A percentile compares a stretch with the other conserved stretches of the same genome.
phyloP scores from a whole-genome alignment of 208 protist genomes.

The Trypanosoma lewisi region DNA sequence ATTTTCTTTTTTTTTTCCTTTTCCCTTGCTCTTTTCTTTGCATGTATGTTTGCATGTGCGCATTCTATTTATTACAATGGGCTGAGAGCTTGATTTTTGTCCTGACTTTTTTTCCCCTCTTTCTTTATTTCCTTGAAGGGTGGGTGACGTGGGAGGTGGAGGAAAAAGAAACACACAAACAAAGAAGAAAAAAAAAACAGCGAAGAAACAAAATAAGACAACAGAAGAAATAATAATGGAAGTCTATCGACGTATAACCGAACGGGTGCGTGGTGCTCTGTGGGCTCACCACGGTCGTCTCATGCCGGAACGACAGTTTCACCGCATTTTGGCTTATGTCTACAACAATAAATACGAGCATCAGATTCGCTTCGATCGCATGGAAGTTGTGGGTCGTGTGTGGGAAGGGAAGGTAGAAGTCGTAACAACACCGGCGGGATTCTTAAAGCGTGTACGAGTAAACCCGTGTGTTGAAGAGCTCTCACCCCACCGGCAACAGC shows the following conservation, averaged over 20 bases:
- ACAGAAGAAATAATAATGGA: slow-evolving; percentile 71
- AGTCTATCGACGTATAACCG: slow-evolving; percentile 86
- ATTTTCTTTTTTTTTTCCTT: not conserved
- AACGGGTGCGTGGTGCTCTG: slow-evolving; percentile 85
- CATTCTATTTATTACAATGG: too few species aligned
- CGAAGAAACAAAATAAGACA: too few species aligned
- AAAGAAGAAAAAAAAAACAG: too few species aligned
- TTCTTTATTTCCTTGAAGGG: too few species aligned
- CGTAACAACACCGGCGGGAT: slow-evolving; percentile 78
- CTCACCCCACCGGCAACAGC: slow-evolving; percentile 45
- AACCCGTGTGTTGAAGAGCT: slow-evolving; percentile 81
- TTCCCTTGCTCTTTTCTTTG: slow-evolving; percentile 20
- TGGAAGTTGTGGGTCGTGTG: slow-evolving; percentile 81
- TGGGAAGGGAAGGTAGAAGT: slow-evolving; percentile 87
- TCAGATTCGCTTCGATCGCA: slow-evolving; percentile 89
- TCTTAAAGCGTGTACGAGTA: slow-evolving; percentile 82
- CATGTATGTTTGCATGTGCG: slow-evolving; percentile 5
- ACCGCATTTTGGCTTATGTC: slow-evolving; percentile 90
- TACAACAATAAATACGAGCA: slow-evolving; percentile 95
- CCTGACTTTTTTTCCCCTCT: not conserved
- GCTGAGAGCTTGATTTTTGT: too few species aligned
- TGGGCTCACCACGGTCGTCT: slow-evolving; percentile 91
- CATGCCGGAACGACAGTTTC: slow-evolving; percentile 89
- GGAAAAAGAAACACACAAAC: not conserved
- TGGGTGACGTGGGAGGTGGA: not conserved